Base-by-base conservation (phyloP, 257 asterid species). In the Fraxinus americana region DNA sequence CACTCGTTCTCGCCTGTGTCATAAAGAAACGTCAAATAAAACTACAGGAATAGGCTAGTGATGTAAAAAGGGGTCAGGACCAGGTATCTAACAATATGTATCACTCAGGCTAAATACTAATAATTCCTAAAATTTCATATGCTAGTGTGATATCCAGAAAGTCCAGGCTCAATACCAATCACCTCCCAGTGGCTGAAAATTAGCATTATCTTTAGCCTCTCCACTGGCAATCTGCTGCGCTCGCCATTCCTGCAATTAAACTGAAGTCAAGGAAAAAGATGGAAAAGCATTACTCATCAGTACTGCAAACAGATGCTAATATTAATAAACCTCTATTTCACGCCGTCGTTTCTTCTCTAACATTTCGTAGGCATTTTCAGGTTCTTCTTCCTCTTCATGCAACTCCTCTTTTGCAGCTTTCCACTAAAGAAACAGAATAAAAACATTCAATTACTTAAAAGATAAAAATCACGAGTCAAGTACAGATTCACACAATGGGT, bases 371-470 rank as follows among this genome's bases (percentile, higher is more conserved):
- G 96, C 89, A 83, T 86, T 91, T 85, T 88, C 88, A 68, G 96
- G 93, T 86, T 92, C 99, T 76, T 90, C 96, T 34, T 90, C 96
- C 75, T 86, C 98, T 77, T 85, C 97, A 25, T 91, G 91, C 86
- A 96, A 77, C 88, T 96, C 99, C 87, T 92, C 99, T 81, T 96
- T 96, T 57, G 97, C 98, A 80, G 99, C 99, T 81, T 96, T 96
- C 99, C 99, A 96, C 99, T 96, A 61, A 30, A 78, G 43, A 71
- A 38, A 52, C 59, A 70, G 81, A 77, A 39, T 72, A 48, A 70
- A 54, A 68, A 74, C 5, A 72, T 29, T 52, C 50, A 38, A 54
- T 23, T 74, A 61, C 27, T 19, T 11, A 12, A 32, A 29, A 11
- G 16, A 11, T 43, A 43, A 43, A 43, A 43, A 43, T 2, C 16